Evolutionary conservation across 306 rosid genomes (phyloP).

Genomic region (Alnus rubra): DNA sequence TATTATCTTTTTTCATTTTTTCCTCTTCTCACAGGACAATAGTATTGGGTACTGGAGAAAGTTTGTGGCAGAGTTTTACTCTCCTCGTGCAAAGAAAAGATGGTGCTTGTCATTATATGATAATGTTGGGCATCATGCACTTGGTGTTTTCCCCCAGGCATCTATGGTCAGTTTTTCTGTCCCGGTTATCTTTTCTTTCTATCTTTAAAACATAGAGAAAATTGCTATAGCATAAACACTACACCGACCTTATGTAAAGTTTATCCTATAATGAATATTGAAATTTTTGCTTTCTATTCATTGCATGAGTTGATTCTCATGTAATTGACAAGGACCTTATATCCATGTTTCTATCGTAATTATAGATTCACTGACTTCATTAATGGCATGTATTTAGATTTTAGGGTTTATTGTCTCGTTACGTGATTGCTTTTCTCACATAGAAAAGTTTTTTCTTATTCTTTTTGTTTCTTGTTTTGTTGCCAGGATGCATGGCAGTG

Average conservation of each 20-base stretch:
- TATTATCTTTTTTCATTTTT: constrained; percentile 13
- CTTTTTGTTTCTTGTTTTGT: neutral
- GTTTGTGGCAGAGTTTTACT: constrained; percentile 92
- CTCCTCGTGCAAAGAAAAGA: constrained; percentile 92
- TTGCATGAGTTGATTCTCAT: neutral
- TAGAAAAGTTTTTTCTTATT: neutral
- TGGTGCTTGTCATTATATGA: constrained; percentile 95
- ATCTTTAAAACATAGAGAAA: neutral
- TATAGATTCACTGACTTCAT: neutral
- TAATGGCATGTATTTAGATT: neutral
- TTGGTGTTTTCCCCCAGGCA: constrained; percentile 95
- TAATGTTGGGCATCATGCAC: constrained; percentile 84
- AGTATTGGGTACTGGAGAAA: constrained; percentile 97
- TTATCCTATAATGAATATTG: neutral
- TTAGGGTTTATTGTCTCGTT: neutral
- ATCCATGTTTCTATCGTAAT: neutral
- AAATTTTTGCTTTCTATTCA: neutral
- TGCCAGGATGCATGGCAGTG: constrained; percentile 95
- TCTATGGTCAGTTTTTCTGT: constrained; percentile 60
- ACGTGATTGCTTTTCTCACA: constrained; percentile 9
- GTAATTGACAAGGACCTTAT: neutral
- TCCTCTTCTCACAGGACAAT: constrained; percentile 64
- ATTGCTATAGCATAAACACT: neutral
- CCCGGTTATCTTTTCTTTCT: constrained; percentile 11
- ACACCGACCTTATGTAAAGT: neutral